Percentiles rank a stretch among this genome's conserved stretches.
These are phyloP conservation scores for Mycocalia duriaeana DNA, from an alignment of 1,284 basidiomycete genomes.

Conservation along the genomic window DNA sequence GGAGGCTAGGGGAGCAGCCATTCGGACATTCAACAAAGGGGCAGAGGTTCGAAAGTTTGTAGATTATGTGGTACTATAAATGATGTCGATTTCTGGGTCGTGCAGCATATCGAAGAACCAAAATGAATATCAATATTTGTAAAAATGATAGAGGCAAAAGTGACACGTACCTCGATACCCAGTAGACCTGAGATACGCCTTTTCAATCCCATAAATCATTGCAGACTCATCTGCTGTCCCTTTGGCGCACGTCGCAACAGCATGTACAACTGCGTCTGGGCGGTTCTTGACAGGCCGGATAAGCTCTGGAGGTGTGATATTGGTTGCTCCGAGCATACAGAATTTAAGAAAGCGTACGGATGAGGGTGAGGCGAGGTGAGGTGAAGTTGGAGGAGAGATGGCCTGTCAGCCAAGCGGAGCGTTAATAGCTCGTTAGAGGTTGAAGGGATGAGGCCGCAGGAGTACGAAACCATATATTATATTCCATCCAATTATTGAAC, in stretches of 20 bases:
- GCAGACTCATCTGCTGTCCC: constrained; percentile 48
- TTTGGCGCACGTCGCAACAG: constrained; percentile 60
- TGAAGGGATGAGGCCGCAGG: no score
- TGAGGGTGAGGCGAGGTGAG: no score
- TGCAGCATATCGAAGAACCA: constrained; percentile 46
- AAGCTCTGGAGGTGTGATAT: constrained; percentile 56
- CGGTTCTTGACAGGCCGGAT: constrained; percentile 52
- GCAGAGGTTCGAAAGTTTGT: not conserved
- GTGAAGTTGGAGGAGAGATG: no score
- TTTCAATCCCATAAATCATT: constrained; percentile 49
- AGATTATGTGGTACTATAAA: constrained; percentile 56
- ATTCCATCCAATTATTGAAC: no score
- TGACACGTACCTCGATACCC: constrained; percentile 50
- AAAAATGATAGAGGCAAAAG: not conserved
- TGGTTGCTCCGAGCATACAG: constrained; percentile 61
- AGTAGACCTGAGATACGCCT: constrained; percentile 44
- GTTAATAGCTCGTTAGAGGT: no score
- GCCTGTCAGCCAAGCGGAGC: no score
- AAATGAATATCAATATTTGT: not conserved
- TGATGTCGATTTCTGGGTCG: constrained; percentile 53
- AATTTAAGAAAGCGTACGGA: no score
- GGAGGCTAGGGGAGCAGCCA: constrained; percentile 63
- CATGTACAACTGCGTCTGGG: constrained; percentile 53
- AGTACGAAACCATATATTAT: no score
- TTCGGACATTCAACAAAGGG: constrained; percentile 1